phyloP scores from a whole-genome alignment of 768 basidiomycete species.

The Serendipita sp. region DNA sequence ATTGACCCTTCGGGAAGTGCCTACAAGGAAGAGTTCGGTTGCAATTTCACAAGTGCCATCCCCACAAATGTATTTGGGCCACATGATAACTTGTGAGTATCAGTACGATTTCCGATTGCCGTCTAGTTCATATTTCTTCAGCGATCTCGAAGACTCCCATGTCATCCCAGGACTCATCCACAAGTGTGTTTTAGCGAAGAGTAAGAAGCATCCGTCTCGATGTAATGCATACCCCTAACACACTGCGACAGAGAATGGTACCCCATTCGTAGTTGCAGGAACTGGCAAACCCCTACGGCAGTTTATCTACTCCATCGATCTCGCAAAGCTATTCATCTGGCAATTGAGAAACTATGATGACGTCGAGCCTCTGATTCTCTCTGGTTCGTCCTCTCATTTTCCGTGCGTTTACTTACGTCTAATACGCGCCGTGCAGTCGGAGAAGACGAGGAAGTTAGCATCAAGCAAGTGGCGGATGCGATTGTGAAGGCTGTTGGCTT shows the following conservation, averaged over 20 bases:
- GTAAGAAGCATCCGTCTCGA: constrained; percentile 27
- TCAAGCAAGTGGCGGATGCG: constrained; percentile 79
- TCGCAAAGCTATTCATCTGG: constrained; percentile 93
- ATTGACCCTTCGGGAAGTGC: constrained; percentile 44
- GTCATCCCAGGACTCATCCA: constrained; percentile 92
- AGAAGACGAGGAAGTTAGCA: constrained; percentile 88
- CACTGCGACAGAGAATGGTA: constrained; percentile 44
- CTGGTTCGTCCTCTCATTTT: constrained; percentile 34
- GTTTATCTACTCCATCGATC: constrained; percentile 93
- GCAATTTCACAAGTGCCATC: constrained; percentile 91
- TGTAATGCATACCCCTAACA: constrained; percentile 4
- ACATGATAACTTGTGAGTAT: constrained; percentile 72
- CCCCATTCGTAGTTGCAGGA: constrained; percentile 76
- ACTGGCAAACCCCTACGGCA: constrained; percentile 90
- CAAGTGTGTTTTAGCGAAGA: constrained; percentile 83
- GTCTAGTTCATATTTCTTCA: constrained; percentile 19
- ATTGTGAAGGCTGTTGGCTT: constrained; percentile 75
- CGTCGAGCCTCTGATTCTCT: constrained; percentile 85
- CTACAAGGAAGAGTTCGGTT: constrained; percentile 89
- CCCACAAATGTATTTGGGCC: constrained; percentile 97
- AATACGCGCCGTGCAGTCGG: constrained; percentile 36
- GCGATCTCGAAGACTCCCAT: constrained; percentile 79
- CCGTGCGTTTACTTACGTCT: background rate
- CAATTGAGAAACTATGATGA: constrained; percentile 79
- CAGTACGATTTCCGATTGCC: background rate